Conservation (phyloP, 495 filamentous ascomycete species). For the Hyphodiscus hymeniophilus region DNA sequence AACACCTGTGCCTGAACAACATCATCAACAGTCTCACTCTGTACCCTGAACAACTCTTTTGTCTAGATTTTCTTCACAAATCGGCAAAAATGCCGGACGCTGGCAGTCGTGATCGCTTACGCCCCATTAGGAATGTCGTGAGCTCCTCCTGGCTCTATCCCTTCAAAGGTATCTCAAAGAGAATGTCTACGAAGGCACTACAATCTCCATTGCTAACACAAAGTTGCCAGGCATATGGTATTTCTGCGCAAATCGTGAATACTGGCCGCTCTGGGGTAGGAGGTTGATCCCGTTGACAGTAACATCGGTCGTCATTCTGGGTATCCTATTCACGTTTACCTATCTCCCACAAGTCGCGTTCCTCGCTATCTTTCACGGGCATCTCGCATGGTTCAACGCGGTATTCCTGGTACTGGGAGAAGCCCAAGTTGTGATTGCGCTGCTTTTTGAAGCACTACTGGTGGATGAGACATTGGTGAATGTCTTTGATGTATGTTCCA, state of each 20-base stretch:
- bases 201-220: too few species aligned
- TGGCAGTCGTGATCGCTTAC: not conserved
- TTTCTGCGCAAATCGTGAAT: conserved; percentile 57
- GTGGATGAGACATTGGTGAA: conserved; percentile 81
- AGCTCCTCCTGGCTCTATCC: conserved; percentile 20
- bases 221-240: too few species aligned
- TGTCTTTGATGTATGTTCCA: conserved; percentile 71
- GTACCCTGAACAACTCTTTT: too few species aligned
- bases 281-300: conserved; percentile 62
- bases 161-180: conserved; percentile 17
- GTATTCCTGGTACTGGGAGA: conserved; percentile 76
- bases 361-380: conserved; percentile 77
- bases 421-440: conserved; percentile 66
- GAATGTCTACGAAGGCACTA: too few species aligned
- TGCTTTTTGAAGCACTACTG: conserved; percentile 71
- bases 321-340: conserved; percentile 71
- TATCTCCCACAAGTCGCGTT: conserved; percentile 82
- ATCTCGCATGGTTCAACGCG: conserved; percentile 66
- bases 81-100: conserved; percentile 5
- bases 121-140: conserved; percentile 18
- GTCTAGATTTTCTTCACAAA: too few species aligned
- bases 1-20: too few species aligned
- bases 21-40: too few species aligned
- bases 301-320: conserved; percentile 65
- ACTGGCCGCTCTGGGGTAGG: conserved; percentile 59